Conservation (phyloP, 768 basidiomycete species). For the Daedaleopsis sinensis region DNA sequence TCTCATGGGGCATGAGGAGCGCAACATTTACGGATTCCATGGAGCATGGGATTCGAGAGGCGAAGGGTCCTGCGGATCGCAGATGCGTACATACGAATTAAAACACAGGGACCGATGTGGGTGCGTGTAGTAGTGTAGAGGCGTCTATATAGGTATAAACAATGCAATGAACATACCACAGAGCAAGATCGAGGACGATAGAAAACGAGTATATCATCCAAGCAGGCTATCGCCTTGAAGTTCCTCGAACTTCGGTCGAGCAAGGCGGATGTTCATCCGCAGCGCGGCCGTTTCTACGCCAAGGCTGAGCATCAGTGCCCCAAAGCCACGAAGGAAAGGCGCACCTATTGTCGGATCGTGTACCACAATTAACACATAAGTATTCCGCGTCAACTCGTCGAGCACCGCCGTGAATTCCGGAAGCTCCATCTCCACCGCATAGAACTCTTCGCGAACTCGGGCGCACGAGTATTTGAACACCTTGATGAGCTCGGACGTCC, state of each 20-base stretch:
- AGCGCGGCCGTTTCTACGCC: conserved; percentile 82
- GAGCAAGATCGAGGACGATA: neutral
- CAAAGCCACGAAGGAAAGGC: conserved; percentile 20
- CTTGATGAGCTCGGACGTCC: conserved; percentile 93
- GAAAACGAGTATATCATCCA: neutral
- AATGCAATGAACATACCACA: neutral
- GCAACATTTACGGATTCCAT: no score
- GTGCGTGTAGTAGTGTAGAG: neutral
- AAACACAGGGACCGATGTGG: neutral
- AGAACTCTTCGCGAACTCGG: conserved; percentile 82
- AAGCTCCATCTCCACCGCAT: conserved; percentile 84
- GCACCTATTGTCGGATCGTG: conserved; percentile 88
- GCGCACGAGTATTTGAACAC: conserved; percentile 92
- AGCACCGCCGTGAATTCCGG: conserved; percentile 86
- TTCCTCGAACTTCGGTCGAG: conserved; percentile 86
- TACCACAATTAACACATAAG: conserved; percentile 88
- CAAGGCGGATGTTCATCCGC: conserved; percentile 85
- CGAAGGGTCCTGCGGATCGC: no score
- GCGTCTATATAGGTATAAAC: neutral
- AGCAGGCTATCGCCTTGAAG: conserved; percentile 73
- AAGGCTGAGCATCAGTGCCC: conserved; percentile 10
- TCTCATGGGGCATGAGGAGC: no score
- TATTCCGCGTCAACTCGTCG: conserved; percentile 91
- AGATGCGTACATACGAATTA: no score
- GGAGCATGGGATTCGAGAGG: no score